These are phyloP conservation scores for Solanum commersonii DNA, from an alignment of 257 asterid genomes.

Conservation along the genomic window DNA sequence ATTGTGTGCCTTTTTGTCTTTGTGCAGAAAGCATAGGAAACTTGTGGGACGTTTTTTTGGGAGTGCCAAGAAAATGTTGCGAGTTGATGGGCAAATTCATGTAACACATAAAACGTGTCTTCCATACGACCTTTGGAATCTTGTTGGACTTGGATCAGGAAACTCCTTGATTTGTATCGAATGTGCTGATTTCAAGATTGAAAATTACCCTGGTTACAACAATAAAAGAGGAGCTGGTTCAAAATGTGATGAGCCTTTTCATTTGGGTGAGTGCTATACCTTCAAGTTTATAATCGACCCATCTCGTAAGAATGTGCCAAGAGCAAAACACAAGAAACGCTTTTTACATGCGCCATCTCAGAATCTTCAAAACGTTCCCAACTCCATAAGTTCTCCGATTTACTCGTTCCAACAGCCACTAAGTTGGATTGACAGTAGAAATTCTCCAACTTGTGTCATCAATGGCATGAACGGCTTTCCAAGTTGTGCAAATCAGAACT, in stretches of 20 bases:
- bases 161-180: slow-evolving; percentile 15
- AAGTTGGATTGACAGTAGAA: background rate
- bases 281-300: slow-evolving; percentile 25
- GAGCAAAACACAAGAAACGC: background rate
- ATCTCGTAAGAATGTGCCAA: background rate
- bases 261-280: slow-evolving; percentile 30
- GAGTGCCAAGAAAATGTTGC: slow-evolving; percentile 33
- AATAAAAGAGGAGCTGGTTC: slow-evolving; percentile 50
- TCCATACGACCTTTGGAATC: slow-evolving; percentile 37
- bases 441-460: background rate
- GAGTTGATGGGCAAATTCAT: slow-evolving; percentile 39
- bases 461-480: background rate
- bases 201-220: slow-evolving; percentile 42
- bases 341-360: background rate
- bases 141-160: slow-evolving; percentile 24
- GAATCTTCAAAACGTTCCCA: background rate
- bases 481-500: background rate
- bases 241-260: slow-evolving; percentile 35
- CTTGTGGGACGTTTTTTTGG: slow-evolving; percentile 36
- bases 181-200: slow-evolving; percentile 21
- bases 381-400: background rate
- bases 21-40: slow-evolving; percentile 35
- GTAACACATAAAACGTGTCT: slow-evolving; percentile 31
- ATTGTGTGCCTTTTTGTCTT: background rate
- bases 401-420: background rate